Conservation (phyloP, 495 filamentous ascomycete genomes). For the Thozetella sp. region DNA sequence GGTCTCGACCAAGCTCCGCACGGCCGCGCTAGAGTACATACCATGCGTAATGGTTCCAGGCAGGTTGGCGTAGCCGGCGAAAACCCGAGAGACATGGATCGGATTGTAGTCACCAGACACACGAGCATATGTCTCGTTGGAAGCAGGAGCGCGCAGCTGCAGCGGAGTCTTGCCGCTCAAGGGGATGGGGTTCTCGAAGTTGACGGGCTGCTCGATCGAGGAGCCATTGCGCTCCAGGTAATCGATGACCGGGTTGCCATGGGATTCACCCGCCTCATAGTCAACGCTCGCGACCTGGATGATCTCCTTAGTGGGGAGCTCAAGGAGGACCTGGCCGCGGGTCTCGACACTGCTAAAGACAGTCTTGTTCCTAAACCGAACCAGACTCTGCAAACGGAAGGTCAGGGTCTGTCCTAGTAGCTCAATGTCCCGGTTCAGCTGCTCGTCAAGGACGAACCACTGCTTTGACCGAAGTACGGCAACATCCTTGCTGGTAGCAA, state of each 20-base stretch:
- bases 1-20: slow-evolving; percentile 97
- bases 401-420: slow-evolving; percentile 88
- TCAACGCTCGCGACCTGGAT: slow-evolving; percentile 95
- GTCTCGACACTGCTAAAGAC: slow-evolving; percentile 94
- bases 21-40: slow-evolving; percentile 98
- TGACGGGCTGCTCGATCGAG: slow-evolving; percentile 93
- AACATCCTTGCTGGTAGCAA: slow-evolving; percentile 84
- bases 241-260: slow-evolving; percentile 95
- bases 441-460: slow-evolving; percentile 80
- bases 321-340: slow-evolving; percentile 86
- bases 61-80: slow-evolving; percentile 91
- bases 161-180: slow-evolving; percentile 90
- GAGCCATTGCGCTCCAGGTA: slow-evolving; percentile 91
- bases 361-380: slow-evolving; percentile 92
- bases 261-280: slow-evolving; percentile 85
- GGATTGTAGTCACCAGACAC: slow-evolving; percentile 99
- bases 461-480: slow-evolving; percentile 94
- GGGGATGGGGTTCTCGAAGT: slow-evolving; percentile 97
- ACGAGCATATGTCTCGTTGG: slow-evolving; percentile 95
- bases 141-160: slow-evolving; percentile 85
- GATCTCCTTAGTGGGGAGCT: slow-evolving; percentile 96
- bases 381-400: slow-evolving; percentile 92
- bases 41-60: slow-evolving; percentile 97
- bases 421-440: slow-evolving; percentile 72
- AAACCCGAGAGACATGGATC: slow-evolving; percentile 96